Evolutionary conservation across 2,329 filamentous ascomycete species (phyloP).

Genomic region (Penicillium sp.): DNA sequence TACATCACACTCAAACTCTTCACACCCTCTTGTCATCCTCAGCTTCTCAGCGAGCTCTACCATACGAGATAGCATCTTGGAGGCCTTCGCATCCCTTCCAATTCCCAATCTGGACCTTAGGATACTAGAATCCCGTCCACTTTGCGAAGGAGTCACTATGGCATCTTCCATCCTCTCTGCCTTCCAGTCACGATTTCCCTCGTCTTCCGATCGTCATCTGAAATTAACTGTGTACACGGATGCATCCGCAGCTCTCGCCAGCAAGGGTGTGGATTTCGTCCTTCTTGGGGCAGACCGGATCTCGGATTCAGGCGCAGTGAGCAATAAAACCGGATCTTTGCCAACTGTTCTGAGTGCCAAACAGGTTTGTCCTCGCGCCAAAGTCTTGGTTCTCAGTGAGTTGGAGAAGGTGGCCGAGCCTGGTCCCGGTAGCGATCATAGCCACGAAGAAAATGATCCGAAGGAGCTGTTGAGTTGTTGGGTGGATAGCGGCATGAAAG

Average conservation of each 20-base stretch:
- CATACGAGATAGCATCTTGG: constrained; percentile 51
- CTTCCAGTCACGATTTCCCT: constrained; percentile 22
- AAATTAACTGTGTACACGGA: constrained; percentile 58
- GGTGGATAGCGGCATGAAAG: constrained; percentile 32
- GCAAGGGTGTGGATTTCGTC: constrained; percentile 54
- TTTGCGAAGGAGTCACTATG: constrained; percentile 62
- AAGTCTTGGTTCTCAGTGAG: constrained; percentile 58
- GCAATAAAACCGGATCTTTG: constrained; percentile 66
- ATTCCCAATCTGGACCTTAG: constrained; percentile 52
- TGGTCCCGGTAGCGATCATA: constrained; percentile 47
- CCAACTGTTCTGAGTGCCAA: constrained; percentile 57
- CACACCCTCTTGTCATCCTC: constrained; percentile 49
- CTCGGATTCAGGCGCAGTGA: constrained; percentile 56
- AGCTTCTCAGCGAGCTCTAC: constrained; percentile 65
- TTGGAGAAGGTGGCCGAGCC: constrained; percentile 60
- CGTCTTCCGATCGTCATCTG: constrained; percentile 22
- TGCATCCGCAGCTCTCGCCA: constrained; percentile 57
- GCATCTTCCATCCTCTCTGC: constrained; percentile 42
- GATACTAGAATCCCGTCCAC: constrained; percentile 65
- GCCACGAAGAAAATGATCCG: constrained; percentile 55
- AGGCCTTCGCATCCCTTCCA: constrained; percentile 37
- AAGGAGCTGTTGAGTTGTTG: constrained; percentile 53
- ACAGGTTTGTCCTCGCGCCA: constrained; percentile 46
- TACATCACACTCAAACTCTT: background rate
- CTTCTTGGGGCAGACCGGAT: constrained; percentile 66